Percentiles rank a stretch among this genome's conserved stretches.
These are phyloP conservation scores for Penicillium paxilli DNA, from an alignment of 495 filamentous ascomycete species.

Conservation along the genomic window DNA sequence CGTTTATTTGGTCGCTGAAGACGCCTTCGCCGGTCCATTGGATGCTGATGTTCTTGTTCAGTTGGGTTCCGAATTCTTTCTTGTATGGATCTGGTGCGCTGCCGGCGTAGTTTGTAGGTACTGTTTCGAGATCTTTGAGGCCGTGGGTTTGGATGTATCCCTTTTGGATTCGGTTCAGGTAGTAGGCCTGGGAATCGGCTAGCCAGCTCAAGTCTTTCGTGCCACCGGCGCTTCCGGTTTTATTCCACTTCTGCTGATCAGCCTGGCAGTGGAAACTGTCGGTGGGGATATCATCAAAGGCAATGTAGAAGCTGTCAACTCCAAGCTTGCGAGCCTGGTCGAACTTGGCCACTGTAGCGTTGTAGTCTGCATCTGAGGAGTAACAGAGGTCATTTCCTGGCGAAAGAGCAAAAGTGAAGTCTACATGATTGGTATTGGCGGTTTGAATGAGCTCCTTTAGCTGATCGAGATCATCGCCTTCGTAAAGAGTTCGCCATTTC, in stretches of 20 bases:
- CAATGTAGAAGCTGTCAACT: constrained; percentile 14
- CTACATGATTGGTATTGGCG: constrained; percentile 15
- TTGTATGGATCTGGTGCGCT: constrained; percentile 14
- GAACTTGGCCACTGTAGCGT: constrained; percentile 10
- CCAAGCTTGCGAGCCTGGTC: constrained; percentile 14
- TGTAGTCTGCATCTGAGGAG: constrained; percentile 10
- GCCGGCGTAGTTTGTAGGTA: constrained; percentile 17
- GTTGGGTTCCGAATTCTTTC: constrained; percentile 13
- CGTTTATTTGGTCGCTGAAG: constrained; percentile 17
- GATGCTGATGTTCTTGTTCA: constrained; percentile 18
- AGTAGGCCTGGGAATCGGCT: constrained; percentile 15
- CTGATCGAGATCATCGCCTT: constrained; percentile 5
- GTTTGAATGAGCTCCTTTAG: constrained; percentile 14
- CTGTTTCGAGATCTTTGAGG: constrained; percentile 14
- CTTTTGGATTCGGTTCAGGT: constrained; percentile 14
- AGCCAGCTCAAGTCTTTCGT: constrained; percentile 7
- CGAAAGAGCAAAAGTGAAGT: constrained; percentile 16
- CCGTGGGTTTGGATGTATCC: constrained; percentile 9
- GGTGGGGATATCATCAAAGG: constrained; percentile 13
- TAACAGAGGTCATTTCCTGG: constrained; percentile 14
- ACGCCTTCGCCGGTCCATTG: constrained; percentile 19
- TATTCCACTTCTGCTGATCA: constrained; percentile 9
- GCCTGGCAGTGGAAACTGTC: constrained; percentile 12
- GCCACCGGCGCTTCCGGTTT: neutral
- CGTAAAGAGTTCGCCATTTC: constrained; percentile 15